Conservation (phyloP, 352 stramenopile genomes). For the Pythium aphanidermatum region DNA sequence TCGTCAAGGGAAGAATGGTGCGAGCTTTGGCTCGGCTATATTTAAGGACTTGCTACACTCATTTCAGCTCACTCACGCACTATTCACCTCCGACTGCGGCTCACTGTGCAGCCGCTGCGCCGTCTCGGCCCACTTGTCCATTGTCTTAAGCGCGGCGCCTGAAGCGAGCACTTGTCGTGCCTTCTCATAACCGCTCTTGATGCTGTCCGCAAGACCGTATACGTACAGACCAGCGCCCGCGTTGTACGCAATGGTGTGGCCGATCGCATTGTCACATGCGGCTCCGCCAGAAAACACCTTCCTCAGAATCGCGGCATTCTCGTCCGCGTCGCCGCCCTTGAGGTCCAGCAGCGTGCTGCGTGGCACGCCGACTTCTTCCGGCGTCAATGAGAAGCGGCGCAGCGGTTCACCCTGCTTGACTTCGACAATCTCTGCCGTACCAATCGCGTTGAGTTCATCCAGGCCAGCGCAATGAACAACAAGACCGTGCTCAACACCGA, state of each 20-base stretch:
- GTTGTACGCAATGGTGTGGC: constrained; percentile 98
- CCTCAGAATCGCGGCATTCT: constrained; percentile 94
- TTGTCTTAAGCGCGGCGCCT: constrained; percentile 52
- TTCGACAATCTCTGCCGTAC: constrained; percentile 76
- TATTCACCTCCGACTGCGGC: not conserved
- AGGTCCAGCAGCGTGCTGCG: constrained; percentile 91
- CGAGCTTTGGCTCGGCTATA: too few species aligned
- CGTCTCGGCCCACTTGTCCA: constrained; percentile 59
- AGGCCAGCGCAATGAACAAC: constrained; percentile 97
- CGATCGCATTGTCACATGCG: constrained; percentile 90
- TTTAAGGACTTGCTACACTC: not conserved
- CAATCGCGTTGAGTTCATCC: constrained; percentile 98
- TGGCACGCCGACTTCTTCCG: constrained; percentile 85
- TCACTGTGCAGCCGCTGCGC: constrained; percentile 42
- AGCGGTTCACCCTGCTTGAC: constrained; percentile 44
- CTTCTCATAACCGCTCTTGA: constrained; percentile 85
- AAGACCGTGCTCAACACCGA: constrained; percentile 96
- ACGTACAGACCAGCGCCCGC: constrained; percentile 97
- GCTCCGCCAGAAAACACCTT: constrained; percentile 78
- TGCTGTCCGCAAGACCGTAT: constrained; percentile 89
- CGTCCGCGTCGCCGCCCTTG: constrained; percentile 90
- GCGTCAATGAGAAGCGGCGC: constrained; percentile 35
- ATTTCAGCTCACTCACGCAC: not conserved
- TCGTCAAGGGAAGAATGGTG: too few species aligned
- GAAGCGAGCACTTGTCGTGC: constrained; percentile 65